These are phyloP conservation scores for Plasmodiophora brassicae DNA, from an alignment of 208 protist genomes.

Conservation along the genomic window DNA sequence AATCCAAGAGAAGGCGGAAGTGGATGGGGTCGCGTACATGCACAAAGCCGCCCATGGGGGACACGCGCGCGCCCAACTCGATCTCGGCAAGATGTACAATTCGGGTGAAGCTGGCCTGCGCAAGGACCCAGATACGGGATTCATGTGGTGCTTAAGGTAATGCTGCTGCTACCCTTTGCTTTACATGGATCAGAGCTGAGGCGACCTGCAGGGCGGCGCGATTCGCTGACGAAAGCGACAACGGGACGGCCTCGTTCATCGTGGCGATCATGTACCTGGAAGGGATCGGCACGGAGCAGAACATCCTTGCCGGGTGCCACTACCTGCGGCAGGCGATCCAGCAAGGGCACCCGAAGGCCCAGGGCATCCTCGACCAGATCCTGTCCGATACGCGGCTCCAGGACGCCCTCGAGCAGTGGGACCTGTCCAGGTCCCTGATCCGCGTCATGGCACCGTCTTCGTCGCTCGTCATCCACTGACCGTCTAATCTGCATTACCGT, in stretches of 20 bases:
- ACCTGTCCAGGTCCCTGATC: not conserved
- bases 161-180: too few relatives aligned
- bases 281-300: not conserved
- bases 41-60: not conserved
- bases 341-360: not conserved
- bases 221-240: too few relatives aligned
- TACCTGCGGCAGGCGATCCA: not conserved
- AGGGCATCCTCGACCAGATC: not conserved
- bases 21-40: not conserved
- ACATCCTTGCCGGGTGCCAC: not conserved
- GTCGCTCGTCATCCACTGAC: too few relatives aligned
- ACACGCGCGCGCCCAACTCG: not conserved
- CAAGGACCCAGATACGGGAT: not conserved
- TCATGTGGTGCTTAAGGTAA: not conserved
- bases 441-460: not conserved
- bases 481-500: too few relatives aligned
- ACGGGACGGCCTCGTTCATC: not conserved
- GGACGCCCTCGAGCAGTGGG: not conserved
- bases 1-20: not conserved
- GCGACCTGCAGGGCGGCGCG: too few relatives aligned
- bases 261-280: conserved; percentile 1
- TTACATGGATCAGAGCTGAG: not conserved
- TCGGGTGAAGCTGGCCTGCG: not conserved
- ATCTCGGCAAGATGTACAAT: conserved; percentile 29
- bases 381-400: not conserved